Percentiles rank a stretch among this genome's conserved stretches.
Conservation (phyloP, 140 eudicot species). For the Flaveria floridana region DNA sequence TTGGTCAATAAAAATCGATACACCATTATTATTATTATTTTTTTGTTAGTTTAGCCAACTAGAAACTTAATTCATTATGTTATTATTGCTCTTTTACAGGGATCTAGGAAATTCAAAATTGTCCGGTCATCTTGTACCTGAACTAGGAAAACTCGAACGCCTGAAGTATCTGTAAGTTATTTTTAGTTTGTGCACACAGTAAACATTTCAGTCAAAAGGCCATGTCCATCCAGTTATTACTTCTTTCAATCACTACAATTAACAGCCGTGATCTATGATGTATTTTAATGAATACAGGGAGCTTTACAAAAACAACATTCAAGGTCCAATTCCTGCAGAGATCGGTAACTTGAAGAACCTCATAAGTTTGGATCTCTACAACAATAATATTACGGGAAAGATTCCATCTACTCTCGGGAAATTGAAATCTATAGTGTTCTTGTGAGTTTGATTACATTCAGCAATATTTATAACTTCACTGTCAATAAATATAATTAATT, state of each 20-base stretch:
- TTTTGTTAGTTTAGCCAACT: too few species aligned
- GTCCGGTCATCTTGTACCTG: conserved; percentile 85
- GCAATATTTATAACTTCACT: neutral
- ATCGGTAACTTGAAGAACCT: conserved; percentile 84
- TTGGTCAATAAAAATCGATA: too few species aligned
- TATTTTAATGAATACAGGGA: conserved; percentile 49
- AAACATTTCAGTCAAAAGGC: neutral
- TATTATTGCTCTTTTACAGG: conserved; percentile 42
- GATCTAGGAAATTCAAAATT: conserved; percentile 92
- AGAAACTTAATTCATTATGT: conserved; percentile 13
- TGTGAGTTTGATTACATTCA: conserved; percentile 53
- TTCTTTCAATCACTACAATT: neutral
- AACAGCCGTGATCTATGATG: neutral
- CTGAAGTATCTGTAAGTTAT: conserved; percentile 86
- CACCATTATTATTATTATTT: too few species aligned
- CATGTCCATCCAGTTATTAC: neutral
- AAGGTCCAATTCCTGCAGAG: conserved; percentile 80
- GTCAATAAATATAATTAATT: conserved; percentile 14
- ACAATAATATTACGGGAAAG: conserved; percentile 76
- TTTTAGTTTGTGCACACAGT: neutral
- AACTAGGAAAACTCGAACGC: conserved; percentile 81
- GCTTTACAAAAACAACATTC: conserved; percentile 81
- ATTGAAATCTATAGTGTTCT: conserved; percentile 71
- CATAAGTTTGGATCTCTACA: conserved; percentile 85
- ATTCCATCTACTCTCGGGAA: conserved; percentile 82